These are phyloP conservation scores for Erythrophleum ivorense DNA, from an alignment of 331 rosid genomes.

Conservation along the genomic window DNA sequence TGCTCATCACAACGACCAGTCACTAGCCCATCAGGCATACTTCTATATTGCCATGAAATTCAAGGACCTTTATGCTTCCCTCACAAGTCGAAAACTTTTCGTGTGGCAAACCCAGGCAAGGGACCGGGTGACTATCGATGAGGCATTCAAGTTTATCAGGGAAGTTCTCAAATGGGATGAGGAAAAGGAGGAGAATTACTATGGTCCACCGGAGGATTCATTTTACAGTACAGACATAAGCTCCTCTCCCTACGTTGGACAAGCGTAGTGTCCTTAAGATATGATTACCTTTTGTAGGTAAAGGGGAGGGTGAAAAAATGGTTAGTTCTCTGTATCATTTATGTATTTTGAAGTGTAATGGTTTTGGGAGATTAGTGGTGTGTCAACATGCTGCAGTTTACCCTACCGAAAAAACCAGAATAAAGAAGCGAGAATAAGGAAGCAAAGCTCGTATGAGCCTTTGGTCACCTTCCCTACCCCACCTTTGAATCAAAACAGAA, in stretches of 20 bases:
- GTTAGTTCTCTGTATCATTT: constrained; percentile 40
- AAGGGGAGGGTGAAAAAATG: neutral
- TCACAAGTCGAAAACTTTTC: constrained; percentile 74
- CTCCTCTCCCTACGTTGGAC: constrained; percentile 80
- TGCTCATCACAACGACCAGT: constrained; percentile 67
- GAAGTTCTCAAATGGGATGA: constrained; percentile 98
- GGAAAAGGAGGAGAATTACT: constrained; percentile 80
- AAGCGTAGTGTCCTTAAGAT: constrained; percentile 47
- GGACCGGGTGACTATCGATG: constrained; percentile 79
- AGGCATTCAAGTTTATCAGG: constrained; percentile 86
- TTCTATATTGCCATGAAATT: constrained; percentile 97
- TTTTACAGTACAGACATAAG: constrained; percentile 92
- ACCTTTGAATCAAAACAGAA: neutral
- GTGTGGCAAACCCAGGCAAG: constrained; percentile 87
- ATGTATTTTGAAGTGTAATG: constrained; percentile 40
- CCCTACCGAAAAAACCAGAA: neutral
- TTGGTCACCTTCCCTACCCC: neutral
- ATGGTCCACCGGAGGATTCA: constrained; percentile 88
- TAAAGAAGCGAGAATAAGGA: neutral
- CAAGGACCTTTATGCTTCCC: constrained; percentile 85
- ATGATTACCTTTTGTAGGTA: constrained; percentile 6
- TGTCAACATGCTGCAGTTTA: constrained; percentile 22
- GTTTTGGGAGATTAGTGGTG: constrained; percentile 43
- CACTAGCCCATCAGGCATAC: constrained; percentile 90
- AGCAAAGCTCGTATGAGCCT: neutral